A percentile compares a stretch with the other conserved stretches of the same genome.
Evolutionary conservation across 176 grass and related monocot genomes (phyloP).

Genomic region (Oryza glaberrima): DNA sequence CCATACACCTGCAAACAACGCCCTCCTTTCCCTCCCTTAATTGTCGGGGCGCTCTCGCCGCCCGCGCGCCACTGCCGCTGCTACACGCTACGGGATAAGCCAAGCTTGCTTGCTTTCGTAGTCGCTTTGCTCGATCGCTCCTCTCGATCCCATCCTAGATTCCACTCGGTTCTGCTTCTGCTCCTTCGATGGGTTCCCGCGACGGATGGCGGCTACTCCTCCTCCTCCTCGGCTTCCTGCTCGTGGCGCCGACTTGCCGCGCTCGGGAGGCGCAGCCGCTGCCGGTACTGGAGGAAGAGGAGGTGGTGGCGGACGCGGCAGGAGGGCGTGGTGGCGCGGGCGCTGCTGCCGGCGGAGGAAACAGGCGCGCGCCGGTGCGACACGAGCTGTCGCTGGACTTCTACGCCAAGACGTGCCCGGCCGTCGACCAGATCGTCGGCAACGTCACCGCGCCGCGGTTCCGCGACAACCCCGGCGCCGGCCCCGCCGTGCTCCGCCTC

Average conservation of each 20-base stretch:
- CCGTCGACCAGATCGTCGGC: slow-evolving; percentile 83
- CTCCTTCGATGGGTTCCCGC: slow-evolving; percentile 25
- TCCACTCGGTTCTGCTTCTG: background rate
- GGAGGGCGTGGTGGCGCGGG: background rate
- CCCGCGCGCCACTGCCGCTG: background rate
- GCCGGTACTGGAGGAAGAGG: background rate
- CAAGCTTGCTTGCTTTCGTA: background rate
- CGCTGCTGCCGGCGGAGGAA: background rate
- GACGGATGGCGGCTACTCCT: background rate
- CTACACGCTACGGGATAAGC: slow-evolving; percentile 45
- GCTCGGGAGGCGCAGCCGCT: slow-evolving; percentile 49
- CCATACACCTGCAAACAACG: slow-evolving; percentile 40
- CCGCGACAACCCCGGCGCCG: slow-evolving; percentile 64
- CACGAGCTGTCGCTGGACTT: slow-evolving; percentile 81
- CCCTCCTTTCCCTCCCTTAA: slow-evolving; percentile 46
- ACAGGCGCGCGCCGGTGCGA: slow-evolving; percentile 55
- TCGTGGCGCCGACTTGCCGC: slow-evolving; percentile 42
- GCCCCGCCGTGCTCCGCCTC: slow-evolving; percentile 87
- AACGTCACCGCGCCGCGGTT: slow-evolving; percentile 63
- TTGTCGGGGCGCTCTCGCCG: background rate
- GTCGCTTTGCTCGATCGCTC: background rate
- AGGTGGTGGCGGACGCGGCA: background rate
- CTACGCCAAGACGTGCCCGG: slow-evolving; percentile 77
- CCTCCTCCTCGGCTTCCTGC: slow-evolving; percentile 20
- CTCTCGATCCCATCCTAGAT: background rate